Percentiles rank a stretch among this genome's conserved stretches.
phyloP scores from a whole-genome alignment of 805 yeast species.

The Kodamaea fukazawae region DNA sequence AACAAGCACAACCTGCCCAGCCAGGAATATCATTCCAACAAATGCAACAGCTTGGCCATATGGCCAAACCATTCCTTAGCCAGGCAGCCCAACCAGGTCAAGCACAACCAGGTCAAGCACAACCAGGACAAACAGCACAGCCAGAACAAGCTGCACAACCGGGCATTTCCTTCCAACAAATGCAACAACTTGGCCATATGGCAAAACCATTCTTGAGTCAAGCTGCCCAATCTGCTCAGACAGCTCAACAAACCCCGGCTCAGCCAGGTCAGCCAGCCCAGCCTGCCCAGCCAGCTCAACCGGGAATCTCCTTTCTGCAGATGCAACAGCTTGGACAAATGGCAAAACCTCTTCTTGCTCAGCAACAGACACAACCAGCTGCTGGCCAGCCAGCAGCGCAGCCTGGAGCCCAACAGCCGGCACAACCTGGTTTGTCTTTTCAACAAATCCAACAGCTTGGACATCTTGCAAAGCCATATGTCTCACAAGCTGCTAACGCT shows the following conservation, averaged over 20 bases:
- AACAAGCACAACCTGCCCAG: conserved; percentile 1
- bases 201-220: not conserved
- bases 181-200: not conserved
- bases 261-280: conserved; percentile 3
- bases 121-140: conserved; percentile 5
- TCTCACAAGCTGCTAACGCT: no score
- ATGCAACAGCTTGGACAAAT: not conserved
- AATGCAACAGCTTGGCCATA: not conserved
- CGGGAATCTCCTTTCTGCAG: not conserved
- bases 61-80: not conserved
- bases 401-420: conserved; percentile 4
- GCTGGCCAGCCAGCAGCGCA: conserved; percentile 8
- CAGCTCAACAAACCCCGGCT: no score
- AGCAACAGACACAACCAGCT: conserved; percentile 17
- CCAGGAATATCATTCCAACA: not conserved
- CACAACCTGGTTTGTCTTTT: not conserved
- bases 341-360: not conserved
- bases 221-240: conserved; percentile 2
- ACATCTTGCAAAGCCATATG: not conserved
- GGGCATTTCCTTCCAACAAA: not conserved
- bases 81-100: no score
- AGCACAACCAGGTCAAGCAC: conserved; percentile 1
- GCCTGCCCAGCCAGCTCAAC: conserved; percentile 3
- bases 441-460: not conserved
- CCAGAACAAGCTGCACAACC: conserved; percentile 3